Conservation (phyloP, 2,329 filamentous ascomycete species). For the Ceratocystiopsis brevicomis region DNA sequence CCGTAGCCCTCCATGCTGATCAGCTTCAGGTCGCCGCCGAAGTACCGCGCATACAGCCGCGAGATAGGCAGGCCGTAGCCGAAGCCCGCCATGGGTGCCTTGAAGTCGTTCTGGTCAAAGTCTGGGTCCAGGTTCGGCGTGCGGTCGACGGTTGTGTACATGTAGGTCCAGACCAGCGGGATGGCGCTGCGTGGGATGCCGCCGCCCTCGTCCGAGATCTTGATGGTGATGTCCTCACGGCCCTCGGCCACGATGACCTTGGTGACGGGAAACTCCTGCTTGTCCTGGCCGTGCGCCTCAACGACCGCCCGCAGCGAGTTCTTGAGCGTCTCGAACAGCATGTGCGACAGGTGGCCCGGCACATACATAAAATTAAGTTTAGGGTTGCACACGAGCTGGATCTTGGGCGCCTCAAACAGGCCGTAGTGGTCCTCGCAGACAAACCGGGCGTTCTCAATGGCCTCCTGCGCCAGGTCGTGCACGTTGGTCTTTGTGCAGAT, state of each 20-base stretch:
- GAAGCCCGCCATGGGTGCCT: slow-evolving; percentile 96
- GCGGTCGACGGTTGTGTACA: slow-evolving; percentile 97
- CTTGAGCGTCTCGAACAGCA: slow-evolving; percentile 98
- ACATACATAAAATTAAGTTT: slow-evolving; percentile 99
- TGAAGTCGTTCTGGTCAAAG: slow-evolving; percentile 98
- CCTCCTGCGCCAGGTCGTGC: slow-evolving; percentile 81
- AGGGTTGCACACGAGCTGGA: slow-evolving; percentile 88
- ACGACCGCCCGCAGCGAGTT: slow-evolving; percentile 95
- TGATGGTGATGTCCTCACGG: slow-evolving; percentile 97
- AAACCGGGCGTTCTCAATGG: slow-evolving; percentile 96
- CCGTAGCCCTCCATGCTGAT: slow-evolving; percentile 99
- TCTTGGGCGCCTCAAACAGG: slow-evolving; percentile 86
- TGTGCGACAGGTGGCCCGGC: slow-evolving; percentile 93
- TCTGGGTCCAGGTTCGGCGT: slow-evolving; percentile 90
- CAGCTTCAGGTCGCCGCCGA: slow-evolving; percentile 88
- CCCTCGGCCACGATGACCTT: slow-evolving; percentile 97
- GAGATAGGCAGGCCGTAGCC: slow-evolving; percentile 95
- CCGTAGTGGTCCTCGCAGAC: slow-evolving; percentile 98
- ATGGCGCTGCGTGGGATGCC: slow-evolving; percentile 87
- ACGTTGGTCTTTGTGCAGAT: slow-evolving; percentile 99
- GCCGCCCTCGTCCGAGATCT: slow-evolving; percentile 90
- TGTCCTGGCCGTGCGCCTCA: slow-evolving; percentile 84
- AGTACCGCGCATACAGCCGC: slow-evolving; percentile 85
- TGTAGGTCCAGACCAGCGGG: slow-evolving; percentile 98
- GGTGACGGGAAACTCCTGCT: slow-evolving; percentile 87